Evolutionary conservation across 2,329 filamentous ascomycete species (phyloP).

Genomic region (Aspergillus sp.): DNA sequence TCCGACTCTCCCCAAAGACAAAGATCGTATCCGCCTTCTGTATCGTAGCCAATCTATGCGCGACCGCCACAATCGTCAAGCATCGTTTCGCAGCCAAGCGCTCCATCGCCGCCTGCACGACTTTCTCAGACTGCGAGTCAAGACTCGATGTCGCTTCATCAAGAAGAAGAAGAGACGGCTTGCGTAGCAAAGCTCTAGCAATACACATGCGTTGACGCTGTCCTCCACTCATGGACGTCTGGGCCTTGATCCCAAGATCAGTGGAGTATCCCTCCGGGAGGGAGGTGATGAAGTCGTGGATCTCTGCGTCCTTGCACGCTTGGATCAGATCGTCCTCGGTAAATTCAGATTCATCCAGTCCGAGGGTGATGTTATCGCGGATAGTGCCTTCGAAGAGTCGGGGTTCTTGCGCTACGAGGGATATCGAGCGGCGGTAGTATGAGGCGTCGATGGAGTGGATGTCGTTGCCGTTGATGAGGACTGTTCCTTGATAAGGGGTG

Average conservation of each 20-base stretch:
- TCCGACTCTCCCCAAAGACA: constrained; percentile 66
- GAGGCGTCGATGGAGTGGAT: constrained; percentile 61
- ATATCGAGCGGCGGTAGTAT: constrained; percentile 65
- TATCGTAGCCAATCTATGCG: constrained; percentile 74
- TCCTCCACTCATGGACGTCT: constrained; percentile 54
- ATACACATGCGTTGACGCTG: constrained; percentile 60
- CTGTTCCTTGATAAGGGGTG: constrained; percentile 54
- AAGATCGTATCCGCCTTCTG: constrained; percentile 78
- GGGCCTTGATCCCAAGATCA: constrained; percentile 51
- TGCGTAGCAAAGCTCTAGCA: constrained; percentile 56
- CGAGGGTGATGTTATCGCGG: constrained; percentile 68
- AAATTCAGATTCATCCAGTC: constrained; percentile 31
- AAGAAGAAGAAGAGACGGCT: constrained; percentile 56
- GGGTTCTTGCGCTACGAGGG: constrained; percentile 73
- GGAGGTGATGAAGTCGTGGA: constrained; percentile 41
- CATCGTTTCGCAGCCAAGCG: constrained; percentile 56
- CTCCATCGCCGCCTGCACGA: constrained; percentile 72
- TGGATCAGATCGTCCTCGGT: constrained; percentile 34
- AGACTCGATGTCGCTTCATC: constrained; percentile 64
- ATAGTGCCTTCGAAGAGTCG: constrained; percentile 70
- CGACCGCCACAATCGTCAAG: constrained; percentile 72
- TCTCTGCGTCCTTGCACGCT: constrained; percentile 38
- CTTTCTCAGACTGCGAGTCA: constrained; percentile 66
- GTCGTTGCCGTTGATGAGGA: constrained; percentile 65
- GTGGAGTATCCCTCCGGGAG: constrained; percentile 49